Conservation (phyloP, 805 yeast genomes). For the Gaillardinia entomophila region DNA sequence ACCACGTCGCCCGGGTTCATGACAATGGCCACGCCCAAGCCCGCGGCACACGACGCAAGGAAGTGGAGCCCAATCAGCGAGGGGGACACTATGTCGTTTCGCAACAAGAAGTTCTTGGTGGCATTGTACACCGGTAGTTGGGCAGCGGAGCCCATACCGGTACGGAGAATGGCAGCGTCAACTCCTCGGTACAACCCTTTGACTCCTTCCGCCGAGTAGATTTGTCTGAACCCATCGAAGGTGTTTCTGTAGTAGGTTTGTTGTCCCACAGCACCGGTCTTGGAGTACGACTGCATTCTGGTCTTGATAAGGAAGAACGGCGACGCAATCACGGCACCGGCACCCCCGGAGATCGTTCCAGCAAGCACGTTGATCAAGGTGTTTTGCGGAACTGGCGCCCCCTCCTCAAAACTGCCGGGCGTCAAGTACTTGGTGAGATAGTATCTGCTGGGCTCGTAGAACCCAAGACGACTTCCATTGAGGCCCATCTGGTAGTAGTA, state of each 20-base stretch:
- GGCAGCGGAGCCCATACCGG: slow-evolving; percentile 93
- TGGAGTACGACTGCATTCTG: slow-evolving; percentile 91
- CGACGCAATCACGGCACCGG: slow-evolving; percentile 86
- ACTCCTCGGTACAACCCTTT: slow-evolving; percentile 83
- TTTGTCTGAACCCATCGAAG: slow-evolving; percentile 59
- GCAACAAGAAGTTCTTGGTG: slow-evolving; percentile 58
- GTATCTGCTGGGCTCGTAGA: slow-evolving; percentile 83
- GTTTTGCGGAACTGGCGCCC: slow-evolving; percentile 25
- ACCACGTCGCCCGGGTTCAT: slow-evolving; percentile 99
- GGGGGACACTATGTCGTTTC: slow-evolving; percentile 47
- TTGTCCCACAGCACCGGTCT: slow-evolving; percentile 64
- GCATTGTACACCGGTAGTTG: slow-evolving; percentile 88
- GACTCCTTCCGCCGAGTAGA: slow-evolving; percentile 65
- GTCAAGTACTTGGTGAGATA: slow-evolving; percentile 48
- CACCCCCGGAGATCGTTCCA: slow-evolving; percentile 80
- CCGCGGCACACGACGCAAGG: slow-evolving; percentile 69
- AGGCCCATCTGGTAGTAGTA: slow-evolving; percentile 85
- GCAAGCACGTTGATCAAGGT: slow-evolving; percentile 62
- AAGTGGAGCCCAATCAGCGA: slow-evolving; percentile 66
- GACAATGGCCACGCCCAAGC: slow-evolving; percentile 87
- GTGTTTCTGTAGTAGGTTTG: slow-evolving; percentile 81
- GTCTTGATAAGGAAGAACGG: slow-evolving; percentile 92
- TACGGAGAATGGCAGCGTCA: slow-evolving; percentile 89
- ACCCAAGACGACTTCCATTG: slow-evolving; percentile 91
- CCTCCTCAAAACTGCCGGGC: slow-evolving; percentile 44